Base-by-base conservation (phyloP, 495 filamentous ascomycete species). In the Penicillium ucsense region DNA sequence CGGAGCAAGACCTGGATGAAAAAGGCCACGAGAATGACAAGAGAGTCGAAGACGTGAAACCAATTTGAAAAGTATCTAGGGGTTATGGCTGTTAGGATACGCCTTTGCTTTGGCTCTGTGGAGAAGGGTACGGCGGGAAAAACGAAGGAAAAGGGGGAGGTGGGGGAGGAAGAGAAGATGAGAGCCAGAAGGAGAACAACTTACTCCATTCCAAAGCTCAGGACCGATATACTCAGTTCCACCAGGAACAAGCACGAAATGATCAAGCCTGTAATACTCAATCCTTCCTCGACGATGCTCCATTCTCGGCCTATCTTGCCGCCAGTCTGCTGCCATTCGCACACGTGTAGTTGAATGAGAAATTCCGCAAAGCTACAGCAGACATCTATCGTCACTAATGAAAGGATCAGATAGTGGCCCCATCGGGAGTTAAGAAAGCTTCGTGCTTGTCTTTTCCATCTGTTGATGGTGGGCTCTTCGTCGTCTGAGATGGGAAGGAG, bases 1-100 rank as follows among this genome's bases (percentile, higher is more conserved):
- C 72, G 74, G 37, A 80, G 65, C 0, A 75, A 45, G 29, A 84
- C 62, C 50, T 83, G 80, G 46, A 82, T 61, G 33, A 77, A 57
- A 53, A 86, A 83, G 40, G 75, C 76, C 3, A 68, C 68, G 2
- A 84, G 45, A 54, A 87, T 83, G 28, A 85, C 74, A 11, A 66
- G 42, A 9, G 79, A 78, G 57, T 87, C 83, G 53, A 87, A 78
- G 49, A 62, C 62, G 57, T 81, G 81, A 59, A 86, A 83, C 60
- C 62, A 72, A 28, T 75, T 76, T 30, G 66, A 52, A 53, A 85
- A 83, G 63, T 81, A 85, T 6, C 81, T 51, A 36, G 20, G 20
- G 20, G 28, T 34, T 8, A 4, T 30, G 81, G 44, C 43, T 30
- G 41, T 52, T 20, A 51, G 37, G 7, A 10, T 11, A 31, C 3